Evolutionary conservation across 768 basidiomycete genomes (phyloP), one percentile per base, ranked within the genome.

Genomic region (Scleroderma citrinum): DNA sequence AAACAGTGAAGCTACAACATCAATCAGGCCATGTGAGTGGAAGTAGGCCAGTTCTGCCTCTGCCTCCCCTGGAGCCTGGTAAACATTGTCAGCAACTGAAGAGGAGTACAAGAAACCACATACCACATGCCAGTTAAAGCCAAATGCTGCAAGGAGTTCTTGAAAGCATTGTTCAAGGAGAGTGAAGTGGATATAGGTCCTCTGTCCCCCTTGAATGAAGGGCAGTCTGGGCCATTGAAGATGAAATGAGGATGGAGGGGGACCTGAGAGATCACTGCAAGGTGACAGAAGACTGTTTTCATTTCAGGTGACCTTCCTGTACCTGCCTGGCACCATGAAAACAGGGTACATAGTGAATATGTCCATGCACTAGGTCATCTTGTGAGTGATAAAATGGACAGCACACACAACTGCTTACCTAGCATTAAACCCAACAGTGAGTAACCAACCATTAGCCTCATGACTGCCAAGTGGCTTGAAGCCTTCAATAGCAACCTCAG

Each of bases 141-240:
- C 74, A 48, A 75, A 78, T 0, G 63, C 65, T 14, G 68, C 56
- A 10, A 75, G 53, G 12, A 78, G 50, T 32, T 63, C 52, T 44
- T 61, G 45, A 35, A 69, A 55, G 13, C 53, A 60, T 12, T 43
- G 17, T 4, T 50, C 55, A 11, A 69, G 39, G 59, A 39, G 20
- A 59, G 65, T 29, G 26, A 29, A 29, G 26, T 4, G 4, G 26
- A 29, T 29, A 44, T 63, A 54, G 55, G 70, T 53, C 58, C 62
- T 48, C 67, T 68, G 34, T 68, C 65, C 7, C 74, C 63, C 59
- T 78, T 80, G 32, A 64, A 51, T 4, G 48, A 36, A 7, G 79
- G 76, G 29, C 75, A 66, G 19, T 64, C 42, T 0, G 69, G 66
- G 0, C 78, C 77, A 61, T 81, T 74, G 51, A 80, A 79, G 0